Evolutionary conservation across 345 rosid species (phyloP), one percentile per base, ranked within the genome.

Genomic region (Brassica incana): DNA sequence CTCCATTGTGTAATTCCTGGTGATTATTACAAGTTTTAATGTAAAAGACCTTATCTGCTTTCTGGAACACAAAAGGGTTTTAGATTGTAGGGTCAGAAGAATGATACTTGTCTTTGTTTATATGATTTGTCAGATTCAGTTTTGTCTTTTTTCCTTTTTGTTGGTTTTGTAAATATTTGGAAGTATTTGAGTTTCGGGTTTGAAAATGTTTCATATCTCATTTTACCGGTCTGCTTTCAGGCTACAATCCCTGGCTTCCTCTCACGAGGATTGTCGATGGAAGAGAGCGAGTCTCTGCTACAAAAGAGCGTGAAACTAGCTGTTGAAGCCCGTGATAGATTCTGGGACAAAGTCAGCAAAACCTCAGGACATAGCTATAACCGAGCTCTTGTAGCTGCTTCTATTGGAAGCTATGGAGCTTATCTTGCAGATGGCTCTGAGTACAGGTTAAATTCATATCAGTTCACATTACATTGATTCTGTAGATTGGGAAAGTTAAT

Each of bases 351-450:
- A 8, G 67, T 75, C 14, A 81, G 81, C 71, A 73, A 78, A 1
- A 32, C 71, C 72, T 82, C 91, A 36, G 89, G 81, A 30, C 85
- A 84, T 50, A 73, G 78, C 80, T 89, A 87, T 74, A 89, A 91
- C 82, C 79, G 85, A 77, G 95, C 95, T 77, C 67, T 94, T 69
- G 97, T 92, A 63, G 98, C 97, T 69, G 98, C 97, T 0, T 94
- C 98, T 5, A 84, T 94, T 67, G 98, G 98, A 29, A 92, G 98
- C 81, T 92, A 92, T 73, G 98, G 97, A 62, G 98, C 98, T 58
- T 94, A 87, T 85, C 92, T 92, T 40, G 97, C 97, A 29, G 98
- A 94, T 85, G 98, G 97, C 38, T 94, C 98, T 15, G 98, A 92
- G 72, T 94, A 94, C 86, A 94, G 95, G 98, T 92, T 3, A 63